Evolutionary conservation across 345 rosid species (phyloP), one percentile per base, ranked within the genome.

Genomic region (Mangifera indica): DNA sequence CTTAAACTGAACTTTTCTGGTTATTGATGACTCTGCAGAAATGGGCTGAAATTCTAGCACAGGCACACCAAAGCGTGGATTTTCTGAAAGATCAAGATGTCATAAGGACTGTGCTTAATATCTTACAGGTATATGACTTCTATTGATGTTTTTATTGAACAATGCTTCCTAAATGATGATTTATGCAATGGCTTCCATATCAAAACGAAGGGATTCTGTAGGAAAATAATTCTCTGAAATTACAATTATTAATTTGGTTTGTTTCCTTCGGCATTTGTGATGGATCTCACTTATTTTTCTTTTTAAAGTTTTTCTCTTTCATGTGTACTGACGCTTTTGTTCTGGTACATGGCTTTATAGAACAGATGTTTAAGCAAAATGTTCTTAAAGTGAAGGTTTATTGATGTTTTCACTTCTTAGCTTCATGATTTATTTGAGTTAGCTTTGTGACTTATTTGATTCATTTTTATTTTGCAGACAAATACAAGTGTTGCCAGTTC

Each of bases 401-500:
- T 71, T 60, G 26, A 10, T 45, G 34, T 40, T 32, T 54, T 15
- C 7, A 29, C 42, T 72, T 45, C 49, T 48, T 61, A 51, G 18
- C 6, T 60, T 64, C 69, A 0, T 32, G 22, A 60, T 32, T 26
- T 60, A 14, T 5, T 15, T 9, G 7, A 10, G 26, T 45, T 24
- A 25, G 17, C 42, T 9, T n/a, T n/a, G 11, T 26, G 29, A 63
- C 37, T 49, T 71, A 42, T 71, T 13, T 11, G 2, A 14, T 51
- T 76, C 44, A 57, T 63, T 83, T 49, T 63, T 77, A 8, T 24
- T 76, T 73, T 88, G 85, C 93, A 96, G 99, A 96, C 97, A 67
- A 96, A 96, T 77, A 96, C 99, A 57, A 96, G 99, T 80, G 99
- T 85, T 71, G 98, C 99, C 79, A 86, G 77, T 77, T 87, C 98